Evolutionary conservation across 1,139 yeast genomes (phyloP).

Genomic region (Candida freyschussii): DNA sequence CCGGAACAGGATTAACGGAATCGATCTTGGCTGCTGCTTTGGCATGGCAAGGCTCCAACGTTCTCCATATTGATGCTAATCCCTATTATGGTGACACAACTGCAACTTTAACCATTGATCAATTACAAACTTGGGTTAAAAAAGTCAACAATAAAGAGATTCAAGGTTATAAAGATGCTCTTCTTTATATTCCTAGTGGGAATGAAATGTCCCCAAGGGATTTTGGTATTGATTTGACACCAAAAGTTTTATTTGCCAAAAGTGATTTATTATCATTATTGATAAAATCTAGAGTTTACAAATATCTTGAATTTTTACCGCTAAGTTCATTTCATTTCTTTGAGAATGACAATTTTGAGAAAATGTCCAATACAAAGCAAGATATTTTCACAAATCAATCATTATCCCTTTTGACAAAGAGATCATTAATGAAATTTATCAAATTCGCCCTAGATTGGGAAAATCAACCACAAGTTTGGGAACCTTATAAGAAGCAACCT

Average conservation of each 20-base stretch:
- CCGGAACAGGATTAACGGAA: constrained; percentile 91
- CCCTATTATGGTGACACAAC: constrained; percentile 83
- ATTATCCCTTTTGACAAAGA: constrained; percentile 68
- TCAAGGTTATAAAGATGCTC: constrained; percentile 54
- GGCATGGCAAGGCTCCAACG: constrained; percentile 94
- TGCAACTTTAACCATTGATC: constrained; percentile 83
- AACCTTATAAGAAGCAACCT: constrained; percentile 50
- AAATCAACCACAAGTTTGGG: constrained; percentile 47
- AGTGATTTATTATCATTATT: constrained; percentile 77
- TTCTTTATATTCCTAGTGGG: constrained; percentile 65
- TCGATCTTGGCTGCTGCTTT: constrained; percentile 88
- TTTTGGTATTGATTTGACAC: constrained; percentile 86
- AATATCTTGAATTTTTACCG: constrained; percentile 89
- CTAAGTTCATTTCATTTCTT: constrained; percentile 84
- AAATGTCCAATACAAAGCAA: constrained; percentile 77
- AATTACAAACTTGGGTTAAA: constrained; percentile 74
- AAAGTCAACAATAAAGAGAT: constrained; percentile 44
- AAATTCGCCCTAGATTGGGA: constrained; percentile 81
- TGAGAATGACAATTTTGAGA: constrained; percentile 86
- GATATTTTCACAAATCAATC: constrained; percentile 91
- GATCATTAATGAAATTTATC: constrained; percentile 86
- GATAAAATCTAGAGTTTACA: constrained; percentile 79
- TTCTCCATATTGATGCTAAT: constrained; percentile 80
- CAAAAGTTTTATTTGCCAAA: constrained; percentile 82
- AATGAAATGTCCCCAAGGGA: constrained; percentile 55